These are phyloP conservation scores for Pisolithus thermaeus DNA, from an alignment of 1,284 basidiomycete genomes.

Conservation along the genomic window DNA sequence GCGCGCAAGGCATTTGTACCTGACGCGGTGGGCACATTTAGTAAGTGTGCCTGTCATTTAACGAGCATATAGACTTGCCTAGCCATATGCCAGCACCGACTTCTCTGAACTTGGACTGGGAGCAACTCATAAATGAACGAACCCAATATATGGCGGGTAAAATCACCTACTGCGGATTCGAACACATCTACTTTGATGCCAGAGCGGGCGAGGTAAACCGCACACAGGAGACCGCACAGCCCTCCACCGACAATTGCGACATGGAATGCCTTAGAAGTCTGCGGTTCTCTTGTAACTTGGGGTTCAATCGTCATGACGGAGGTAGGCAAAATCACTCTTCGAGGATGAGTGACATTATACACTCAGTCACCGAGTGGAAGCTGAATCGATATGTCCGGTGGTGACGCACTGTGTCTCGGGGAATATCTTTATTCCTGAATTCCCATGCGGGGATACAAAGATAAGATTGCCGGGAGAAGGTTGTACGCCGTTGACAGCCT, in stretches of 20 bases:
- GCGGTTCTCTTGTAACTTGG: background rate
- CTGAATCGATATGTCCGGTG: no score
- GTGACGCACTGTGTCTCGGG: no score
- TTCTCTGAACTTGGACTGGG: conserved; percentile 41
- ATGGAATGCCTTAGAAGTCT: conserved; percentile 33
- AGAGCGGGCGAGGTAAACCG: conserved; percentile 36
- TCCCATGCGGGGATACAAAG: no score
- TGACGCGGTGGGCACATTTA: conserved; percentile 14
- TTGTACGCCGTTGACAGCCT: no score
- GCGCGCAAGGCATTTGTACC: conserved; percentile 47
- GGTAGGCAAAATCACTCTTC: conserved; percentile 11
- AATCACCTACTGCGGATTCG: conserved; percentile 39
- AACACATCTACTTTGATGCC: conserved; percentile 45
- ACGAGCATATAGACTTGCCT: conserved; percentile 27
- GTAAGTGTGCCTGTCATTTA: background rate
- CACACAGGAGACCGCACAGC: conserved; percentile 45
- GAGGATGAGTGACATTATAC: conserved; percentile 1
- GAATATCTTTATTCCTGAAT: no score
- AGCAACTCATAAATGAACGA: background rate
- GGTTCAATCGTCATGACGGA: background rate
- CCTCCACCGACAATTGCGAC: conserved; percentile 52
- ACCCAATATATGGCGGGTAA: no score
- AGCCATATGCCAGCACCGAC: conserved; percentile 51
- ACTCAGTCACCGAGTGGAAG: background rate
- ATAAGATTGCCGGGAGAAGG: no score